Evolutionary conservation across 2,329 filamentous ascomycete genomes (phyloP).

Genomic region (Nigrograna mackinnonii): DNA sequence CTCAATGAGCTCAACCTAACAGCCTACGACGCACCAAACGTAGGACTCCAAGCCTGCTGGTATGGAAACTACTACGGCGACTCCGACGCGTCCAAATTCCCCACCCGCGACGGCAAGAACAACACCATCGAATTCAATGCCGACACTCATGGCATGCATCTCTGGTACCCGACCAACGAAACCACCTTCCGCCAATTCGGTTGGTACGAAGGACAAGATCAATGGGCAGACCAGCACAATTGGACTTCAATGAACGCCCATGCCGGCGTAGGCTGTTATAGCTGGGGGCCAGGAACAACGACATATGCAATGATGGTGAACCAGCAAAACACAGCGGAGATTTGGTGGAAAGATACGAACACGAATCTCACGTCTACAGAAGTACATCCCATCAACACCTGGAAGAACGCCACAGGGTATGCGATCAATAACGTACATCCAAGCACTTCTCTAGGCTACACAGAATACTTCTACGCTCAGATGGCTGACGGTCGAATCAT

Average conservation of each 20-base stretch:
- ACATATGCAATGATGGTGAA: conserved; percentile 51
- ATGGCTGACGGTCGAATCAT: conserved; percentile 37
- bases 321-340: conserved; percentile 40
- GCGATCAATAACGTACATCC: conserved; percentile 43
- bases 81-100: conserved; percentile 43
- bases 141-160: conserved; percentile 43
- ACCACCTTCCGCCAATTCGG: conserved; percentile 46
- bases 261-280: conserved; percentile 49
- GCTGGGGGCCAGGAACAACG: conserved; percentile 43
- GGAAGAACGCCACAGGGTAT: conserved; percentile 30
- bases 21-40: conserved; percentile 86
- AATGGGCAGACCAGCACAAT: conserved; percentile 38
- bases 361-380: conserved; percentile 28
- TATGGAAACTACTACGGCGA: conserved; percentile 68
- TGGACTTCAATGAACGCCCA: conserved; percentile 47
- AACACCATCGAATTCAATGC: conserved; percentile 28
- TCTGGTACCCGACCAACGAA: conserved; percentile 48
- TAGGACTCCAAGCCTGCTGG: conserved; percentile 80
- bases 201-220: conserved; percentile 43
- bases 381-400: conserved; percentile 45
- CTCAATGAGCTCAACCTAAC: conserved; percentile 76
- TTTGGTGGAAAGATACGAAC: conserved; percentile 51
- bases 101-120: conserved; percentile 27
- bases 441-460: conserved; percentile 45
- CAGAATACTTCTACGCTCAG: conserved; percentile 48